Evolutionary conservation across 1,139 yeast species (phyloP).

Genomic region (Kodamaea sp.): DNA sequence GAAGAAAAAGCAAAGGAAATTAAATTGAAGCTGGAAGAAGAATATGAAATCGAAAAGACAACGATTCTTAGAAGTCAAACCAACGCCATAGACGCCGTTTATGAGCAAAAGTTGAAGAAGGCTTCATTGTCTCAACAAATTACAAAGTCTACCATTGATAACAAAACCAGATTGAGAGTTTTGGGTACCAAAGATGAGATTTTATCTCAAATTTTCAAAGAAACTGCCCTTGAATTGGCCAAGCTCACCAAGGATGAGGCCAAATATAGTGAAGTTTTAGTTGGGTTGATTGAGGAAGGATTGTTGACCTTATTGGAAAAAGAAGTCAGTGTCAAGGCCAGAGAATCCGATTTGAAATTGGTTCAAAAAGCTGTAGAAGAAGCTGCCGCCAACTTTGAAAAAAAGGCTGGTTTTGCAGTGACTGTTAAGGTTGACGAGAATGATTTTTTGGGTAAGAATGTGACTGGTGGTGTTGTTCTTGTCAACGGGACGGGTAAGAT

Average conservation of each 20-base stretch:
- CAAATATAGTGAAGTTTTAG: slow-evolving; percentile 65
- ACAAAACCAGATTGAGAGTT: slow-evolving; percentile 89
- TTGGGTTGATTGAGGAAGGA: slow-evolving; percentile 82
- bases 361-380: slow-evolving; percentile 61
- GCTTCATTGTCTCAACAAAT: slow-evolving; percentile 92
- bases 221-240: slow-evolving; percentile 61
- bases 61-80: slow-evolving; percentile 90
- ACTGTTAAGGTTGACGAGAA: slow-evolving; percentile 53
- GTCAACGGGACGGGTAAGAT: slow-evolving; percentile 74
- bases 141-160: slow-evolving; percentile 89
- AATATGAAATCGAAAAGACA: slow-evolving; percentile 96
- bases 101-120: slow-evolving; percentile 83
- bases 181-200: slow-evolving; percentile 84
- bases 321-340: slow-evolving; percentile 59
- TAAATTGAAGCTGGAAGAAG: slow-evolving; percentile 94
- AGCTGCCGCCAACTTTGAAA: slow-evolving; percentile 63
- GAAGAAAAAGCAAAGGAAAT: slow-evolving; percentile 98
- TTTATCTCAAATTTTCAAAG: slow-evolving; percentile 68
- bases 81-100: slow-evolving; percentile 77
- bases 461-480: slow-evolving; percentile 83
- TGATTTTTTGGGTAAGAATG: slow-evolving; percentile 53
- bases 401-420: slow-evolving; percentile 50
- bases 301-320: slow-evolving; percentile 71
- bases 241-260: slow-evolving; percentile 44
- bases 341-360: slow-evolving; percentile 61